Base-by-base conservation (phyloP, 768 basidiomycete species). In the Mrakia blollopis region DNA sequence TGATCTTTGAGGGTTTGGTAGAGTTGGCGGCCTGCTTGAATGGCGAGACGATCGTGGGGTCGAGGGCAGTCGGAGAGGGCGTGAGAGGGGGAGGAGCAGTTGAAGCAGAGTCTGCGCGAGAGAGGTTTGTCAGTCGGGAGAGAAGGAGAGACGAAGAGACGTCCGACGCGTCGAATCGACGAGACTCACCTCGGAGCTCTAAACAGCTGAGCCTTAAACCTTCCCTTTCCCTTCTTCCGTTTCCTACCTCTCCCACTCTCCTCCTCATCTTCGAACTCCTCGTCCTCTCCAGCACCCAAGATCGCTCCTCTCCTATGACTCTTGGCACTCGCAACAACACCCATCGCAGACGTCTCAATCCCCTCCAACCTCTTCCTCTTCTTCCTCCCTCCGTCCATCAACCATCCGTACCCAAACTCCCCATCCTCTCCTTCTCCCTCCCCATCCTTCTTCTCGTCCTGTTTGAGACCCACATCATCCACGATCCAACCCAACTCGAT, bases 41-140 rank as follows among this genome's bases (percentile, higher is more conserved):
- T 80, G 79, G 71, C 77, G 81, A 9, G 81, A 80, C 13, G 82
- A 80, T 62, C 77, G 80, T 28, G 80, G 82, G 80, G 82, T 81
- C 52, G 78, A 82, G 72, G 10, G 23, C 28, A 25, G 54, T 35
- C 54, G 30, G 28, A 41, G 54, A 37, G n/a, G 13, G 21, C 13
- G 10, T 65, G 79, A 79, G 78, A 80, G 41, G 44, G 28, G 8
- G 68, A 63, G 25, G 50, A 32, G 28, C 65, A 44, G 62, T 68
- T 50, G 35, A 23, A 50, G 35, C 41, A 61, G 54, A 65, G 50
- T 63, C 52, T 71, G 47, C 3, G 10, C 44, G 44, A 44, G 44
- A 44, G 44, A 11, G 39, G 5, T 44, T 44, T 4, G 44, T 44
- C 11, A 44, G 44, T 44, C 44, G 10, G 44, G 14, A 44, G 44